Conservation (phyloP, 2,329 filamentous ascomycete genomes). For the Pseudogymnoascus sp. region DNA sequence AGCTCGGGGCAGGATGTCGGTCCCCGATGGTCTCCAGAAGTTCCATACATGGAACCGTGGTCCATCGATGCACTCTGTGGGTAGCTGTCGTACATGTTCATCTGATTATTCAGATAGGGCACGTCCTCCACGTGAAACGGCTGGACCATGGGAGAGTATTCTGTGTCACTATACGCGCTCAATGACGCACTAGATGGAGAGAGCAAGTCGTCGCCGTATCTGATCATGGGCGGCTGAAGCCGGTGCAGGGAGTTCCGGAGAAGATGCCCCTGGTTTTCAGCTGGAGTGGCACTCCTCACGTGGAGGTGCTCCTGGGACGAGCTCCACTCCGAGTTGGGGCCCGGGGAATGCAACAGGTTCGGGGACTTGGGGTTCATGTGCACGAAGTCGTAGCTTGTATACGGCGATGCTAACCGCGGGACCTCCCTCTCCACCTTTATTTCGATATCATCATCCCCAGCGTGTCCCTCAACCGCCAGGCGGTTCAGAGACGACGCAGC, state of each 20-base stretch:
- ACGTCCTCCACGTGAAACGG: constrained; percentile 46
- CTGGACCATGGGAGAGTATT: constrained; percentile 48
- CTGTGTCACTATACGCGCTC: constrained; percentile 43
- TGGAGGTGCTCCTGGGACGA: constrained; percentile 21
- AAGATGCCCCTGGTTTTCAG: constrained; percentile 26
- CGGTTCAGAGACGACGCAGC: constrained; percentile 21
- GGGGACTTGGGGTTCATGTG: constrained; percentile 29
- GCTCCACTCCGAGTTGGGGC: constrained; percentile 22
- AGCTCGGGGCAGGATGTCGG: constrained; percentile 54
- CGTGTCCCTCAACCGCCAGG: constrained; percentile 11
- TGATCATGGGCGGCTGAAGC: constrained; percentile 38
- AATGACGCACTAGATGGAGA: constrained; percentile 40
- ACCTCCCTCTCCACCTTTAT: constrained; percentile 23
- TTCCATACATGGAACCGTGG: constrained; percentile 46
- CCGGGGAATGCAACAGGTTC: constrained; percentile 20
- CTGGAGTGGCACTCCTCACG: constrained; percentile 15
- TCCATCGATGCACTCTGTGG: constrained; percentile 44
- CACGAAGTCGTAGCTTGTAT: constrained; percentile 32
- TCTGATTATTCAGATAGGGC: constrained; percentile 47
- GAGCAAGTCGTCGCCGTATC: constrained; percentile 21
- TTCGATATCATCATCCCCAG: constrained; percentile 22
- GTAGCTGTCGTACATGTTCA: constrained; percentile 50
- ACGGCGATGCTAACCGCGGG: constrained; percentile 17
- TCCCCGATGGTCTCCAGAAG: constrained; percentile 47
- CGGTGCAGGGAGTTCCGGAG: constrained; percentile 45